phyloP scores from a whole-genome alignment of 176 grass and related monocot species.

The Eleusine coracana region DNA sequence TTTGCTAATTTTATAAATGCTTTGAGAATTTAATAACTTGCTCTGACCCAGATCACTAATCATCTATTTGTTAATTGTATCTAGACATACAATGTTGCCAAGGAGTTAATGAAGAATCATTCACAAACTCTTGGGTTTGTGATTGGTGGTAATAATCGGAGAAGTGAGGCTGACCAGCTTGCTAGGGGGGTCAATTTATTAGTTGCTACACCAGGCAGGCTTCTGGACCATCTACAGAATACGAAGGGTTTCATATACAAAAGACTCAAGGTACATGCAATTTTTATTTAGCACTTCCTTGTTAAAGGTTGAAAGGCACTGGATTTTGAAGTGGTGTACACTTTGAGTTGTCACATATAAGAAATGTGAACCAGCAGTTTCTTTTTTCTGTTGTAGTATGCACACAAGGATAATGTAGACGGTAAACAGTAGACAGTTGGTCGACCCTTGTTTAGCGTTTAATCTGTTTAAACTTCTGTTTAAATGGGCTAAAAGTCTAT shows the following conservation, averaged over 20 bases:
- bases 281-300: background rate
- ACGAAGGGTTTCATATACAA: conserved; percentile 92
- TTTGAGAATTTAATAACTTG: background rate
- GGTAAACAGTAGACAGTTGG: too few species aligned
- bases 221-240: conserved; percentile 96
- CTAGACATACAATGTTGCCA: conserved; percentile 89
- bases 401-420: too few species aligned
- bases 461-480: too few species aligned
- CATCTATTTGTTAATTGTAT: conserved; percentile 22
- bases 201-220: conserved; percentile 92
- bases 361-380: background rate
- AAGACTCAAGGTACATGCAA: conserved; percentile 64
- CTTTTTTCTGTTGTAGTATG: background rate
- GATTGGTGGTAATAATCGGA: conserved; percentile 78
- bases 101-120: conserved; percentile 92
- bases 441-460: too few species aligned
- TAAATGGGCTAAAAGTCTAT: too few species aligned
- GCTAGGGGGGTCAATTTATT: conserved; percentile 90
- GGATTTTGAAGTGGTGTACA: background rate
- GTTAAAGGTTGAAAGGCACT: background rate
- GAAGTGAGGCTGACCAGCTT: conserved; percentile 83
- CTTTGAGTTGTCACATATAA: background rate
- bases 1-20: too few species aligned
- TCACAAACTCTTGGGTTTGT: conserved; percentile 89
- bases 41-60: background rate